Evolutionary conservation across 257 asterid species (phyloP), one percentile per base, ranked within the genome.

Genomic region (Ilex asprella): DNA sequence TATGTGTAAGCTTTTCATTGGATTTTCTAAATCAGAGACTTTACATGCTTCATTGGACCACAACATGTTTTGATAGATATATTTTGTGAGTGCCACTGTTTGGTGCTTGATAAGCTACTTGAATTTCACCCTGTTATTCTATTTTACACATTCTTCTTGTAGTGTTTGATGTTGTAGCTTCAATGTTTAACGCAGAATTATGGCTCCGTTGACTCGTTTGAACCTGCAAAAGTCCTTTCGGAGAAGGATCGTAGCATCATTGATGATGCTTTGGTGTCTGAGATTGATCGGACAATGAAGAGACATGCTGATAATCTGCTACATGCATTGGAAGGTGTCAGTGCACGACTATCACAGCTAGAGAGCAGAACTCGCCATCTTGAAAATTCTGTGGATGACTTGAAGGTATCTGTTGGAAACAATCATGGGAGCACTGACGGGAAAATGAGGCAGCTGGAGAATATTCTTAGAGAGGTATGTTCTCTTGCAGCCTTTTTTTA

Each of bases 311-410:
- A 93, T 70, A 82, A 69, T 75, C 74, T 93, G 71, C 64, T 84
- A 61, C 89, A 87, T 75, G 87, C 85, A 16, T 62, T 93, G 56
- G 99, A 89, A 56, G 79, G 82, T 57, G 76, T 89, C 66, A 83
- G 86, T 81, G 95, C 94, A n/a, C 77, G 94, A 32, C 59, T 93
- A 65, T 78, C 97, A 1, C 97, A 93, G 77, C 73, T 93, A 82
- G 99, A 89, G 67, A 82, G 87, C 44, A 87, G 89, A 70, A 75
- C 84, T 65, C 83, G 87, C 61, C 85, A 75, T 68, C 75, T 93
- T 69, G 97, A 89, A 67, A 77, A 73, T 63, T 81, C 96, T 68
- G 73, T 89, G 68, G 99, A 89, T 69, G 96, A 93, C 69, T 72
- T 93, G 67, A 87, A 85, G 81, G 75, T 75, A 39, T 79, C 86